Conservation (phyloP, 169 alveolate genomes). For the Cryptosporidium sp. region DNA sequence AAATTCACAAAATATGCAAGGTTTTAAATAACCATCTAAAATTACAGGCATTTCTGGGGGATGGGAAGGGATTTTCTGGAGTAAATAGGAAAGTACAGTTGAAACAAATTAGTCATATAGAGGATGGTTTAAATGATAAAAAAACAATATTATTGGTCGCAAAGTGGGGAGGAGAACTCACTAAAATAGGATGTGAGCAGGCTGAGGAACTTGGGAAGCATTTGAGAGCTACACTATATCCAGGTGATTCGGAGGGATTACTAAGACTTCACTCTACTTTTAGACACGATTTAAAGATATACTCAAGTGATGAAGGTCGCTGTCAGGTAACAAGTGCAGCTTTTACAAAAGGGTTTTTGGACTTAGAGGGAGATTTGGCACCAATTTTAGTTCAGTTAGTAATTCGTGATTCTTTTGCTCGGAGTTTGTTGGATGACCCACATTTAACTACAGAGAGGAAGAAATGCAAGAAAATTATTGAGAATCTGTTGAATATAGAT, state of each 20-base stretch:
- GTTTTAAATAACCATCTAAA: constrained; percentile 82
- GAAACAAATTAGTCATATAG: constrained; percentile 84
- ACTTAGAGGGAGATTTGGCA: constrained; percentile 95
- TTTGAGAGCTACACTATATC: constrained; percentile 90
- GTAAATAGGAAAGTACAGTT: constrained; percentile 94
- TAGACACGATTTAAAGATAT: constrained; percentile 97
- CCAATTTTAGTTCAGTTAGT: constrained; percentile 96
- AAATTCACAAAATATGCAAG: background rate
- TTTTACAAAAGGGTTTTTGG: constrained; percentile 96
- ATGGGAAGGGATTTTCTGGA: constrained; percentile 95
- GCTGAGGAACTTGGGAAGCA: constrained; percentile 92
- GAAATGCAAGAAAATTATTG: constrained; percentile 71
- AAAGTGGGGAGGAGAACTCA: constrained; percentile 99
- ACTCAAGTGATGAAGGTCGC: constrained; percentile 97
- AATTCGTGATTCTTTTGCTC: constrained; percentile 79
- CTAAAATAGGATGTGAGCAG: constrained; percentile 93
- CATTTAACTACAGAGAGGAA: constrained; percentile 10
- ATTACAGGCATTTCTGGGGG: constrained; percentile 88
- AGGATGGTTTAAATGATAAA: constrained; percentile 47
- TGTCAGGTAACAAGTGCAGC: constrained; percentile 98
- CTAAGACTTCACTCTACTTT: constrained; percentile 96
- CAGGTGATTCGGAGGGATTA: constrained; percentile 94
- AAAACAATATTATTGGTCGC: constrained; percentile 91
- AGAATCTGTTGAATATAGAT: constrained; percentile 46
- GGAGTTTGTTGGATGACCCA: constrained; percentile 77